Conservation (phyloP, 805 yeast species). For the Diddensiella transvaalensis region DNA sequence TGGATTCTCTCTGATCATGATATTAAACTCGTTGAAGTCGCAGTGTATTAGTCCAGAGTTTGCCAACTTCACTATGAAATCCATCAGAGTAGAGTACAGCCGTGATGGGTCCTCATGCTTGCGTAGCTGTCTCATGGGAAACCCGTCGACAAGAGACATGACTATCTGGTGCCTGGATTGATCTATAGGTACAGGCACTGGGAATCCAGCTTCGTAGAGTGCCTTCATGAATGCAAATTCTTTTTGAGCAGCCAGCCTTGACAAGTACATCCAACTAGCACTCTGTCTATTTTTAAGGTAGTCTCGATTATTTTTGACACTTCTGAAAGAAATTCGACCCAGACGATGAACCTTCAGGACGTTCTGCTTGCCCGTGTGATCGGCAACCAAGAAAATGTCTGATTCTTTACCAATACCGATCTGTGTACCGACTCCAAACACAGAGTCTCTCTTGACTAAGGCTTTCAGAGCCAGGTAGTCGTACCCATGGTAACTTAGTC, state of each 20-base stretch:
- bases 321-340: conserved; percentile 89
- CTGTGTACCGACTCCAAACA: conserved; percentile 76
- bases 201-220: conserved; percentile 68
- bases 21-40: conserved; percentile 96
- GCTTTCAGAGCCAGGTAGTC: conserved; percentile 89
- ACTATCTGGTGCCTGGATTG: conserved; percentile 86
- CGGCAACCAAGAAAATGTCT: conserved; percentile 83
- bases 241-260: conserved; percentile 85
- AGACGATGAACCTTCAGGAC: conserved; percentile 89
- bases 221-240: conserved; percentile 87
- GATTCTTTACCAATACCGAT: conserved; percentile 98
- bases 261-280: conserved; percentile 89
- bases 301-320: conserved; percentile 92
- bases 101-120: conserved; percentile 65
- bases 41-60: conserved; percentile 92
- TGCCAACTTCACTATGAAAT: conserved; percentile 76
- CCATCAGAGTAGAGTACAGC: conserved; percentile 82
- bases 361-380: conserved; percentile 56
- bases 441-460: conserved; percentile 66
- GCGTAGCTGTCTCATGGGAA: conserved; percentile 79
- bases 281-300: conserved; percentile 68
- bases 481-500: conserved; percentile 82
- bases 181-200: conserved; percentile 86
- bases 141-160: conserved; percentile 90
- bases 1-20: conserved; percentile 64